A percentile compares a stretch with the other conserved stretches of the same genome.
These are phyloP conservation scores for Daldinia sp. DNA, from an alignment of 2,329 filamentous ascomycete genomes.

Conservation along the genomic window DNA sequence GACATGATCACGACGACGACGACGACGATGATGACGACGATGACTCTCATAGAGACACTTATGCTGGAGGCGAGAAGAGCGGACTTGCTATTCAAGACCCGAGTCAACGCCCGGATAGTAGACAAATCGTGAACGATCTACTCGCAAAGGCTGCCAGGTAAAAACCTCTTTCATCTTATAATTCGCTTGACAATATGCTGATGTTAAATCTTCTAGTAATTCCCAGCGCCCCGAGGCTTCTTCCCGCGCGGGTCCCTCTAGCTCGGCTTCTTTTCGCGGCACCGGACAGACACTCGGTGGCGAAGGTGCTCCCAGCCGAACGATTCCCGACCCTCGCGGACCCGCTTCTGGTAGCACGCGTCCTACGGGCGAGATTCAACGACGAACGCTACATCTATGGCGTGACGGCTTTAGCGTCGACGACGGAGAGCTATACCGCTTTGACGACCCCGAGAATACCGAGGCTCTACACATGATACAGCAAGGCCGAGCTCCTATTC, in stretches of 20 bases:
- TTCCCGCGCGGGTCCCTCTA: conserved; percentile 64
- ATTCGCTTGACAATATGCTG: conserved; percentile 6
- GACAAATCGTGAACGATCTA: conserved; percentile 72
- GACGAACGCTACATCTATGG: conserved; percentile 83
- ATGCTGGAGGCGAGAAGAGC: conserved; percentile 88
- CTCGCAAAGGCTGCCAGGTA: conserved; percentile 73
- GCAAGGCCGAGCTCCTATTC: conserved; percentile 78
- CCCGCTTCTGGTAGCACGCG: conserved; percentile 49
- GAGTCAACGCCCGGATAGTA: conserved; percentile 60
- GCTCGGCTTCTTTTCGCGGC: conserved; percentile 72
- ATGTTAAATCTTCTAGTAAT: conserved; percentile 62
- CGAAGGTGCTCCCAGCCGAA: conserved; percentile 77
- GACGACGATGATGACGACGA: conserved; percentile 68
- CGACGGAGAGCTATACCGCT: conserved; percentile 81
- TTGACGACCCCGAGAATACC: conserved; percentile 81
- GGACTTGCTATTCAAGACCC: conserved; percentile 76
- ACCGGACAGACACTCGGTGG: conserved; percentile 82
- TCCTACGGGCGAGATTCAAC: conserved; percentile 62
- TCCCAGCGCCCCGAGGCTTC: conserved; percentile 66
- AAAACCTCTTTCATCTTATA: conserved; percentile 45
- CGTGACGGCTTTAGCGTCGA: conserved; percentile 87
- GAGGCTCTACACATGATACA: conserved; percentile 81
- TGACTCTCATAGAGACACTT: conserved; percentile 75
- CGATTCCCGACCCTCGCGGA: conserved; percentile 71
- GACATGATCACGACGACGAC: conserved; percentile 67